These are phyloP conservation scores for Colletotrichum plurivorum DNA, from an alignment of 2,329 filamentous ascomycete genomes.

Conservation along the genomic window DNA sequence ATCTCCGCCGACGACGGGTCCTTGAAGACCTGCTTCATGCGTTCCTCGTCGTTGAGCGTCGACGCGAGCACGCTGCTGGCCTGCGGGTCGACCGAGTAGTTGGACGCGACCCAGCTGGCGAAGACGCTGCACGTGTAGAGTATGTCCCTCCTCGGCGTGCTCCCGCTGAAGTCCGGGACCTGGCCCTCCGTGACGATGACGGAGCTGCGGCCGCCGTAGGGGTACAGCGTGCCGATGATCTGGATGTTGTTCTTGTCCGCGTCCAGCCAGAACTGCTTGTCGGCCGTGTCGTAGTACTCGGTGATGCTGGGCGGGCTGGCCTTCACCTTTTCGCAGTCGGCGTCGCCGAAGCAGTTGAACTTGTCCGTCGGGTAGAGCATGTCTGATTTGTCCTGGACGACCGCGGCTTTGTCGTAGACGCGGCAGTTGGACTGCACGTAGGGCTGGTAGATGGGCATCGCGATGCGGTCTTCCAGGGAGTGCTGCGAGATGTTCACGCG, in stretches of 20 bases:
- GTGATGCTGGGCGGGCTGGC: background rate
- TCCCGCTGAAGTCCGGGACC: background rate
- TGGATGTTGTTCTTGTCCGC: background rate
- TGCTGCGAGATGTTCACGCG: background rate
- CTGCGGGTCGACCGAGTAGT: constrained; percentile 1
- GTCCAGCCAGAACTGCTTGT: background rate
- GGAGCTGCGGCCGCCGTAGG: background rate
- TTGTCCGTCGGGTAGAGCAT: background rate
- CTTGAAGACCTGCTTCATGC: background rate
- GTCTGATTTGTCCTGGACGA: too few relatives aligned
- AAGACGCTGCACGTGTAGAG: constrained; percentile 15
- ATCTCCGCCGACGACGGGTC: background rate
- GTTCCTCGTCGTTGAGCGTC: background rate
- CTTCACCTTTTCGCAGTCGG: background rate
- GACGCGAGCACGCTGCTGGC: constrained; percentile 5
- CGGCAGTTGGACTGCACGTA: constrained; percentile 7
- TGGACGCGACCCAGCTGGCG: constrained; percentile 13
- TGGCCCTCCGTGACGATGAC: constrained; percentile 8
- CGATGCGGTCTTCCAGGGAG: background rate
- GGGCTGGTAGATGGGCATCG: constrained; percentile 7
- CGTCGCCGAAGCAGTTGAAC: constrained; percentile 10
- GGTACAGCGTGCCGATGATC: background rate
- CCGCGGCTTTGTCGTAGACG: background rate
- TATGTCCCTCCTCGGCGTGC: background rate
- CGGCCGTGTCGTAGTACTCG: too few relatives aligned